These are phyloP conservation scores for Pleodorina starrii DNA, from an alignment of 139 green algal species.

Conservation along the genomic window DNA sequence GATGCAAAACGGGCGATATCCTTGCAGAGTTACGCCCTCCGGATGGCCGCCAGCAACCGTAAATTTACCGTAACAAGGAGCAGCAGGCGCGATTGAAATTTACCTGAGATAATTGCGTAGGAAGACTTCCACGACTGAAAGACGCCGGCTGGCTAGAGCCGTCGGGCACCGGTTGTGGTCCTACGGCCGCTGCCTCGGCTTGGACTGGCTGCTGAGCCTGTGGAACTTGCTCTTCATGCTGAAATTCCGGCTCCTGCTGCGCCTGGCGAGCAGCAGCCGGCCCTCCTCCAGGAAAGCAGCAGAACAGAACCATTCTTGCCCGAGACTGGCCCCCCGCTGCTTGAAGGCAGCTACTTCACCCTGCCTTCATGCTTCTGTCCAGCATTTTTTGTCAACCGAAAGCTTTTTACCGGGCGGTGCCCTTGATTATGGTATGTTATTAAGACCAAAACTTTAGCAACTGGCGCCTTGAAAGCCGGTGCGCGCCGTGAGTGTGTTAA, in stretches of 20 bases:
- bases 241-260: background rate
- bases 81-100: background rate
- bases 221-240: background rate
- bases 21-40: background rate
- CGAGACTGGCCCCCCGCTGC: background rate
- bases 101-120: conserved; percentile 21
- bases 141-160: background rate
- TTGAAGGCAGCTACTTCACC: background rate
- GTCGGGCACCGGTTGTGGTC: background rate
- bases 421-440: no score
- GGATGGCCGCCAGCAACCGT: conserved; percentile 8
- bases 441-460: no score
- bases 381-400: no score
- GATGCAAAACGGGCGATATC: background rate
- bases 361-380: background rate
- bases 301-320: conserved; percentile 5
- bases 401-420: no score
- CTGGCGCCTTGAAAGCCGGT: no score
- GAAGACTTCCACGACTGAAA: conserved; percentile 9
- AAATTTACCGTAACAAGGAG: background rate
- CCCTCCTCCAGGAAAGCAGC: conserved; percentile 17
- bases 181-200: background rate
- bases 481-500: no score
- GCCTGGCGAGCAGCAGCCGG: background rate
- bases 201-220: background rate